These are phyloP conservation scores for Amanita rimosa DNA, from an alignment of 768 basidiomycete species.

Conservation along the genomic window DNA sequence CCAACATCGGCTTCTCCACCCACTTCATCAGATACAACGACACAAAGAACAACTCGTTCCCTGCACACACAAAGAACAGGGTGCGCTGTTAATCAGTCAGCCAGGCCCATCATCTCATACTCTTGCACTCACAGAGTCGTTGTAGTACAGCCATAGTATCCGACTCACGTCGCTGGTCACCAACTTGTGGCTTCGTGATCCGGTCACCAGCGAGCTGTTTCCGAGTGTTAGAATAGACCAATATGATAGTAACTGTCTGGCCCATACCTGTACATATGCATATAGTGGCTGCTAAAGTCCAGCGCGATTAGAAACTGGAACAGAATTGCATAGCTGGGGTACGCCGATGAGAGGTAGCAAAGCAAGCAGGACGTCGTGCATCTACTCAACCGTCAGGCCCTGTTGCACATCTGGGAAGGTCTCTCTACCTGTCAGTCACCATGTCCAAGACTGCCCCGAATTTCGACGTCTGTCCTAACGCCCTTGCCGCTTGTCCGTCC, in stretches of 20 bases:
- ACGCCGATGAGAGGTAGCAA: slow-evolving; percentile 86
- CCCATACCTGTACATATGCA: slow-evolving; percentile 96
- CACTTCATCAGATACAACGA: slow-evolving; percentile 89
- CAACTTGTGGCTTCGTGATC: slow-evolving; percentile 85
- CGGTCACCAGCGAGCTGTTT: slow-evolving; percentile 83
- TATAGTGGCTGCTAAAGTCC: slow-evolving; percentile 97
- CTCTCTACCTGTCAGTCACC: slow-evolving; percentile 89
- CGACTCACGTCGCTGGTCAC: slow-evolving; percentile 89
- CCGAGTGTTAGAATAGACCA: slow-evolving; percentile 8
- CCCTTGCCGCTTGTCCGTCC: slow-evolving; percentile 87
- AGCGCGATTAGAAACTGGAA: slow-evolving; percentile 96
- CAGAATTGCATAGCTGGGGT: slow-evolving; percentile 71
- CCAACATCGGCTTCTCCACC: slow-evolving; percentile 49
- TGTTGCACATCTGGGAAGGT: background rate
- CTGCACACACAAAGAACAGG: slow-evolving; percentile 87
- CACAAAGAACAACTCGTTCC: slow-evolving; percentile 95
- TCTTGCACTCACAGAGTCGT: slow-evolving; percentile 59
- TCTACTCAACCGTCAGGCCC: slow-evolving; percentile 26
- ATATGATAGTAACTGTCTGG: background rate
- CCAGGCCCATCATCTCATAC: background rate
- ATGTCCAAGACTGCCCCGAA: slow-evolving; percentile 98
- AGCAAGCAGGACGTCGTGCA: slow-evolving; percentile 94
- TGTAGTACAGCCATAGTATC: slow-evolving; percentile 91
- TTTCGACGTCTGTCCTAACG: slow-evolving; percentile 83
- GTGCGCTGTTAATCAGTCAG: slow-evolving; percentile 39